These are phyloP conservation scores for Orychophragmus violaceus DNA, from an alignment of 345 rosid species.

Conservation along the genomic window DNA sequence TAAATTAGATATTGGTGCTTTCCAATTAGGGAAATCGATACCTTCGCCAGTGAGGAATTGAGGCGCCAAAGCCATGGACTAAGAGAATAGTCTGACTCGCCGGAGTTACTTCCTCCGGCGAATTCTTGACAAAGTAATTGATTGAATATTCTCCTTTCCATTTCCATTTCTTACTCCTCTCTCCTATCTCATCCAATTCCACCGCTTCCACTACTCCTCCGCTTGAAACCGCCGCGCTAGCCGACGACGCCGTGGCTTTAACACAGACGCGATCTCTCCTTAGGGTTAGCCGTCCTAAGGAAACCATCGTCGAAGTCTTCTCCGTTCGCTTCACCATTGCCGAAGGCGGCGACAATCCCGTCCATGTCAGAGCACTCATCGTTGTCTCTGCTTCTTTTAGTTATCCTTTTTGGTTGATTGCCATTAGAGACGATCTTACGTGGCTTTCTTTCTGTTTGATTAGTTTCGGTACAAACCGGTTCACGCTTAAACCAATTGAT, in stretches of 20 bases:
- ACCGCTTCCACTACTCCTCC: constrained; percentile 33
- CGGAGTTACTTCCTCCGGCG: constrained; percentile 32
- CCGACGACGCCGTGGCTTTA: constrained; percentile 21
- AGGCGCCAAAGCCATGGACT: constrained; percentile 92
- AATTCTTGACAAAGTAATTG: constrained; percentile 51
- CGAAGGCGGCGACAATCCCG: constrained; percentile 15
- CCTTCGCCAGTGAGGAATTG: constrained; percentile 94
- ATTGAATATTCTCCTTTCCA: constrained; percentile 73
- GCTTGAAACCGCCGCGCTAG: constrained; percentile 6
- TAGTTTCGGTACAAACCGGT: constrained; percentile 22
- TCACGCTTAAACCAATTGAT: not conserved
- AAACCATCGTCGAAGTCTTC: not conserved
- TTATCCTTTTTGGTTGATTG: constrained; percentile 1
- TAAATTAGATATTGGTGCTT: not conserved
- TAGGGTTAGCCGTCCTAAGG: not conserved
- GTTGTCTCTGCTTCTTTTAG: not conserved
- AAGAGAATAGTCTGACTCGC: constrained; percentile 50
- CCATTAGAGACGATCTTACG: constrained; percentile 4
- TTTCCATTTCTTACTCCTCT: constrained; percentile 49
- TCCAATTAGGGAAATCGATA: not conserved
- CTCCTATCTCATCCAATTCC: constrained; percentile 42
- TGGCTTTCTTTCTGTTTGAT: not conserved
- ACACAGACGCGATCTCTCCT: constrained; percentile 10
- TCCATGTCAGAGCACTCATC: constrained; percentile 35
- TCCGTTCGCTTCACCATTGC: not conserved